Conservation (phyloP, 768 basidiomycete species). For the Suillus sp. region DNA sequence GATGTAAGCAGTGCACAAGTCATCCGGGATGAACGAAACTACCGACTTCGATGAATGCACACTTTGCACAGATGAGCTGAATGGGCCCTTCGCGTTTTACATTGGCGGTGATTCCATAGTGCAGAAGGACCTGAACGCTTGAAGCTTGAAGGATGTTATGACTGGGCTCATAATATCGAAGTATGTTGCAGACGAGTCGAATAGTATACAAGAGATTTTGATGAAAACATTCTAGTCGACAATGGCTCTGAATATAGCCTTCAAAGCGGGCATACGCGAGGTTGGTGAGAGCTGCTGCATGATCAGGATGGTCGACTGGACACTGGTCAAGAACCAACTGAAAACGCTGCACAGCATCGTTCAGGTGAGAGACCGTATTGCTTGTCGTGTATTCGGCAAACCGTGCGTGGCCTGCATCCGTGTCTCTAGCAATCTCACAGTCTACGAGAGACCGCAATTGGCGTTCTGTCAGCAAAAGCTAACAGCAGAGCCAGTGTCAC, state of each 20-base stretch:
- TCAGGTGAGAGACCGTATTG: background rate
- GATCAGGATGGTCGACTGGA: constrained; percentile 1
- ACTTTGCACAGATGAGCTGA: no score
- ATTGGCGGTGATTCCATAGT: no score
- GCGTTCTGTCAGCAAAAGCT: background rate
- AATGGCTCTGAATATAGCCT: background rate
- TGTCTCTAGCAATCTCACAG: background rate
- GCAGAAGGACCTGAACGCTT: no score
- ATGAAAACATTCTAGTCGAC: no score
- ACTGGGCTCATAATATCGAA: no score
- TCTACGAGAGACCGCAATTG: background rate
- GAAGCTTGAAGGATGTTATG: no score
- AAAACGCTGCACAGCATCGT: background rate
- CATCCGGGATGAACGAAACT: no score
- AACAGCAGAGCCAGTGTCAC: background rate
- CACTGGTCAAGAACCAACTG: background rate
- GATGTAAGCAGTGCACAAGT: no score
- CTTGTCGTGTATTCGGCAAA: background rate
- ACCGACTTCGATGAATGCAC: no score
- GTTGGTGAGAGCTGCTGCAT: constrained; percentile 2
- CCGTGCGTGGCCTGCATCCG: background rate
- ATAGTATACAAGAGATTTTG: no score
- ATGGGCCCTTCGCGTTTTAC: no score
- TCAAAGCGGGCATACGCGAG: background rate
- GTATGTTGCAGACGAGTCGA: no score